Evolutionary conservation across 345 rosid species (phyloP).

Genomic region (Gynandropsis gynandra): DNA sequence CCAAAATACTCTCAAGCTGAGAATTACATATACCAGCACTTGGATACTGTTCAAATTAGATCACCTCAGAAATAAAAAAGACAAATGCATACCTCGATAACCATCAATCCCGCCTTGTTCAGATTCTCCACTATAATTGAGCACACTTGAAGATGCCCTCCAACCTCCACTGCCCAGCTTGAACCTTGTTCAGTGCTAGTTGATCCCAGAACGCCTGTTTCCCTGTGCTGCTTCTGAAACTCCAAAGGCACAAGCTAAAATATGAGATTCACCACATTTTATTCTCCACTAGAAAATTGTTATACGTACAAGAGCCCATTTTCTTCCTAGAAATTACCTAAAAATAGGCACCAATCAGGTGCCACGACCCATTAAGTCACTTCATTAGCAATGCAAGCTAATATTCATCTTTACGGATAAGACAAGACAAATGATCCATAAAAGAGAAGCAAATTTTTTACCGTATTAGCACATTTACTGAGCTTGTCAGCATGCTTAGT

Average conservation of each 20-base stretch:
- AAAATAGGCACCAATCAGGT: neutral
- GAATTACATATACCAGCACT: conserved; percentile 6
- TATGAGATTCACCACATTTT: neutral
- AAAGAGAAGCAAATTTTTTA: conserved; percentile 17
- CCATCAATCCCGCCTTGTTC: conserved; percentile 74
- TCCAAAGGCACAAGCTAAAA: conserved; percentile 12
- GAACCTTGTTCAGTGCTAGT: conserved; percentile 36
- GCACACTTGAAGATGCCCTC: conserved; percentile 83
- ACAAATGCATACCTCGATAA: conserved; percentile 58
- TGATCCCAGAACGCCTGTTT: conserved; percentile 33
- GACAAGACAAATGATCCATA: neutral
- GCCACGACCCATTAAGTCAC: neutral
- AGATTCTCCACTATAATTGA: conserved; percentile 90
- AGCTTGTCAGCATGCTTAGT: conserved; percentile 88
- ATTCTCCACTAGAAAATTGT: neutral
- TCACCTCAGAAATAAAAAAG: neutral
- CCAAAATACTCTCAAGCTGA: conserved; percentile 8
- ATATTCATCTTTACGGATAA: neutral
- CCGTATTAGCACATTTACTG: conserved; percentile 56
- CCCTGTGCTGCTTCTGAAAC: conserved; percentile 60
- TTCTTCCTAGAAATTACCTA: neutral
- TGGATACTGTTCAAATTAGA: conserved; percentile 5
- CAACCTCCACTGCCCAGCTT: conserved; percentile 79
- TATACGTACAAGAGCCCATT: neutral
- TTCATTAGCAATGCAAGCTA: neutral